Evolutionary conservation across 2,329 filamentous ascomycete genomes (phyloP), one percentile per base, ranked within the genome.

Genomic region (Colletotrichum godetiae): DNA sequence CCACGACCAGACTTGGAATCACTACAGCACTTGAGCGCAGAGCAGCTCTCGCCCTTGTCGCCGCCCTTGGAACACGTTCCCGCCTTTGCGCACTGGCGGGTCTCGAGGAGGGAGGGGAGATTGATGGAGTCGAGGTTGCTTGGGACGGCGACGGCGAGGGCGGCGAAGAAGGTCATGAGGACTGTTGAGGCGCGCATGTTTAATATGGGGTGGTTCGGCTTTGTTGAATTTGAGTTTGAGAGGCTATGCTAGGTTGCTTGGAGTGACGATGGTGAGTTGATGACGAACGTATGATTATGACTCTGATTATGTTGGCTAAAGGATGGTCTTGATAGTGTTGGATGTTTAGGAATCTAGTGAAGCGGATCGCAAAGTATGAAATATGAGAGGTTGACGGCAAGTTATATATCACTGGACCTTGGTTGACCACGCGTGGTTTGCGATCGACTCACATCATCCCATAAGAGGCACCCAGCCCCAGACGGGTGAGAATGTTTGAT

Each of bases 141-240:
- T 24, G 69, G 69, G 2, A 42, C 53, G 5, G 69, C 69, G 29
- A 24, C 65, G n/a, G 69, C 58, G 24, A 72, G 52, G 19, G 65
- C 13, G 37, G 69, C 69, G 65, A 72, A 58, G 52, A 72, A 37
- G 37, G 69, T 33, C 37, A 59, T 19, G 37, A 72, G 24, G 19
- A 72, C 27, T 37, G 69, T 11, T 19, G 65, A 68, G 64, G 57
- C 64, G 49, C 69, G 69, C 69, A 68, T 72, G 5, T 58, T 35
- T 29, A 29, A 29, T 29, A 3, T 29, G 27, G 4, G 27, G 2
- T 29, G 27, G 27, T 5, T 29, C 2, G 27, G 27, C 27, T 29
- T 29, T 27, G 27, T 27, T 27, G 2, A 27, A 4, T 27, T 4
- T 27, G 27, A 27, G 27, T 27, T 27, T 27, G 27, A 27, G 27